phyloP scores from a whole-genome alignment of 139 green algal species.

The Chlorella sp. region DNA sequence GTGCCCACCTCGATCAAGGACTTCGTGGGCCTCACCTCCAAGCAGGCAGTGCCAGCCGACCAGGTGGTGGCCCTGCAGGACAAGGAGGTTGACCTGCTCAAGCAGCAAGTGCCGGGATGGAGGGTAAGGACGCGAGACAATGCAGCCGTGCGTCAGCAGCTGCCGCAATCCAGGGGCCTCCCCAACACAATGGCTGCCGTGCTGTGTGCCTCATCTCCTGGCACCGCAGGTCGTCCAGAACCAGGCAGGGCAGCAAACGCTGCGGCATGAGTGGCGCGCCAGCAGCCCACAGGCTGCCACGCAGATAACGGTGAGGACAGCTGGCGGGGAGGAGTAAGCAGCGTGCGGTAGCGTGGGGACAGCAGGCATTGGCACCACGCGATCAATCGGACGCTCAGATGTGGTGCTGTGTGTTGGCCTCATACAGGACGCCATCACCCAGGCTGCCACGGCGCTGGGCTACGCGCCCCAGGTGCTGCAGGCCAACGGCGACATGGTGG shows the following conservation, averaged over 20 bases:
- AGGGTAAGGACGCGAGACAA: neutral
- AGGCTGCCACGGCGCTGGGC: neutral
- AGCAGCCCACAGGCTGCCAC: neutral
- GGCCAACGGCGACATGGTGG: neutral
- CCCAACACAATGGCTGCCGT: too few species aligned
- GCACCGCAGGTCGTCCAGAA: neutral
- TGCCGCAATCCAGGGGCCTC: neutral
- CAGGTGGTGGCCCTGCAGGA: conserved; percentile 19
- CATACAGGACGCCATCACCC: neutral
- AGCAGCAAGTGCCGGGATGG: conserved; percentile 37
- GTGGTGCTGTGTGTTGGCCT: neutral
- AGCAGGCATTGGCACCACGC: too few species aligned
- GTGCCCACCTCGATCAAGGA: conserved; percentile 30
- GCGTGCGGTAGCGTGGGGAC: too few species aligned
- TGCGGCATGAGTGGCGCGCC: conserved; percentile 3
- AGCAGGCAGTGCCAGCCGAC: conserved; percentile 39
- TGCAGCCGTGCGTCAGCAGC: neutral
- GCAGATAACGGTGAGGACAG: neutral
- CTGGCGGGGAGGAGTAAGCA: too few species aligned
- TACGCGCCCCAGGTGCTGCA: neutral
- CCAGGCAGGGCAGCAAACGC: neutral
- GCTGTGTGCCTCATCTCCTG: neutral
- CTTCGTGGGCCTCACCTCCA: conserved; percentile 22
- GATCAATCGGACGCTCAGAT: neutral
- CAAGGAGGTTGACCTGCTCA: conserved; percentile 24